These are phyloP conservation scores for Saccharum officinarum DNA, from an alignment of 176 grass and related monocot species.

Conservation along the genomic window DNA sequence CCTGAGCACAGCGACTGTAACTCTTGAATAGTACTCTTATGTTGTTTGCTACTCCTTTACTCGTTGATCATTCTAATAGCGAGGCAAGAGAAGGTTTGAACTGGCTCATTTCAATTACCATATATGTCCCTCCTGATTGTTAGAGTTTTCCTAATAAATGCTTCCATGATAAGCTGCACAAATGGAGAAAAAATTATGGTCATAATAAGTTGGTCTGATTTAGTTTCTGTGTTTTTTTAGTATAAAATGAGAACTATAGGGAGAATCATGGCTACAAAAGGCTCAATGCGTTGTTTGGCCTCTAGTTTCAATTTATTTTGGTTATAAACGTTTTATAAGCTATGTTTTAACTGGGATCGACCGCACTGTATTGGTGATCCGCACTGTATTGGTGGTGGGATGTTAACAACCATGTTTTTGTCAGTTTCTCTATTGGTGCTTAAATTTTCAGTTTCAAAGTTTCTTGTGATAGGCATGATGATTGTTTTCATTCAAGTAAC, in stretches of 20 bases:
- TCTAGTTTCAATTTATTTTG: not conserved
- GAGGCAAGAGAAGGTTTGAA: not conserved
- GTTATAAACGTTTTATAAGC: not conserved
- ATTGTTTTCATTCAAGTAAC: not conserved
- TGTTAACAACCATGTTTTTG: not conserved
- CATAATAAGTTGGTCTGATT: not conserved
- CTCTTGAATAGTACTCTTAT: not conserved
- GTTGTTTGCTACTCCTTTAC: not conserved
- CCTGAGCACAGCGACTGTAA: not conserved
- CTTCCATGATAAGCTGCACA: not conserved
- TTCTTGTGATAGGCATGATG: not conserved
- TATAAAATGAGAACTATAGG: not conserved
- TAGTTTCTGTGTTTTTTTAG: not conserved
- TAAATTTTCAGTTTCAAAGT: not conserved
- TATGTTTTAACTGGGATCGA: not conserved
- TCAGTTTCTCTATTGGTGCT: not conserved
- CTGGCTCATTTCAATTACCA: not conserved
- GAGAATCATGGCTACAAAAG: not conserved
- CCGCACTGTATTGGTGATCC: not conserved
- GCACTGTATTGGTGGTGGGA: too few relatives aligned
- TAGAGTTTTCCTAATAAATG: not conserved
- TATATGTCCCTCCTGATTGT: not conserved
- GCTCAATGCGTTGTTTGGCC: not conserved
- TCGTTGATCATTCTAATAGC: not conserved
- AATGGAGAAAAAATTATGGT: not conserved